A percentile compares a stretch with the other conserved stretches of the same genome.
These are phyloP conservation scores for Colletotrichum abscissum DNA, from an alignment of 2,329 filamentous ascomycete genomes.

Conservation along the genomic window DNA sequence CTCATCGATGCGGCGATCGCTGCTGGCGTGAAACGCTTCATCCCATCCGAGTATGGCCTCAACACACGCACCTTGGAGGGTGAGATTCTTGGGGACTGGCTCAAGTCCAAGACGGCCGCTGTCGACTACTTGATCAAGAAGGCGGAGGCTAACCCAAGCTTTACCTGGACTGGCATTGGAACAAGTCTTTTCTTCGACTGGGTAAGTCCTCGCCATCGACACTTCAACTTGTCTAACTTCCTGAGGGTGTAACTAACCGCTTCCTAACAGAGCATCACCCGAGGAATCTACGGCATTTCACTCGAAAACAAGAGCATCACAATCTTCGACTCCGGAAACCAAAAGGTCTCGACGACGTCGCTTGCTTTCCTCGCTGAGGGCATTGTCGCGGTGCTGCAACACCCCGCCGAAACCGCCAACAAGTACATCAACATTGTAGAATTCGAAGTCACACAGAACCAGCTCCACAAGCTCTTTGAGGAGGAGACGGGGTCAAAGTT, in stretches of 20 bases:
- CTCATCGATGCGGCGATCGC: constrained; percentile 64
- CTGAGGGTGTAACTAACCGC: neutral
- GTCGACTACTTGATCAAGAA: constrained; percentile 35
- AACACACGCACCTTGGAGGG: constrained; percentile 40
- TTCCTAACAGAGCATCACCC: constrained; percentile 16
- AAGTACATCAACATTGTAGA: constrained; percentile 68
- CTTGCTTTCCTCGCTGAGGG: constrained; percentile 24
- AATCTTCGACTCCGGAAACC: constrained; percentile 27
- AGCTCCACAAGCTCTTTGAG: constrained; percentile 65
- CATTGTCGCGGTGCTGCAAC: constrained; percentile 60
- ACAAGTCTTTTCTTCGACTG: constrained; percentile 72
- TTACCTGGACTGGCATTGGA: constrained; percentile 71
- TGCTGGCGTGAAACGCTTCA: constrained; percentile 64
- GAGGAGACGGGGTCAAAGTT: constrained; percentile 63
- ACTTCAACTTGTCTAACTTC: fast-evolving
- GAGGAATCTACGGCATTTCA: constrained; percentile 27
- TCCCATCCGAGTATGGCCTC: constrained; percentile 63
- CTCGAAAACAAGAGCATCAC: constrained; percentile 18
- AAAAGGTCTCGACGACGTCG: constrained; percentile 25
- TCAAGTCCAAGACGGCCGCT: constrained; percentile 30
- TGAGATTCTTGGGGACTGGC: constrained; percentile 38
- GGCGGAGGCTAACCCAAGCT: constrained; percentile 38
- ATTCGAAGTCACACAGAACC: constrained; percentile 67
- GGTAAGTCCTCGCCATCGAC: constrained; percentile 45
- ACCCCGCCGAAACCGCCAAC: constrained; percentile 64